Base-by-base conservation (phyloP, 306 rosid species). In the Sophora flavescens region DNA sequence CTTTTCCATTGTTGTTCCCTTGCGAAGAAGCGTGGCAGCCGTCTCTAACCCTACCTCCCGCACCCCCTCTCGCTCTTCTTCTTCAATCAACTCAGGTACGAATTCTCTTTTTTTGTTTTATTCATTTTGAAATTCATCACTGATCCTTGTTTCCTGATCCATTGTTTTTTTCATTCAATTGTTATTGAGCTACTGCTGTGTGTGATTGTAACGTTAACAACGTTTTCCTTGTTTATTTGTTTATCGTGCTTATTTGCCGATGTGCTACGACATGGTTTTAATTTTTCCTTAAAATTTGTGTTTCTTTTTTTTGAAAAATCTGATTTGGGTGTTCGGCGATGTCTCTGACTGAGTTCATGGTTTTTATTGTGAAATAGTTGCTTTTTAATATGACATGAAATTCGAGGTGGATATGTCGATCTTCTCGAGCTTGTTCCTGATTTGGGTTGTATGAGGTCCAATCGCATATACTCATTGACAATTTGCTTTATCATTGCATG, bases 61-160 rank as follows among this genome's bases (percentile, higher is more conserved):
- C 2, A 1, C 8, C 15, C 22, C 2, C 44, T 6, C 12, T 6
- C 44, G 4, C 7, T 12, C 16, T 14, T 64, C 18, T 11, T 30
- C 63, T 50, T 18, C 4, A 39, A 35, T 75, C 3, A 8, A 44
- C 18, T 64, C 72, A 52, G 73, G 80, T 76, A 59, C 47, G 16
- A 10, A 16, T 69, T 0, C 1, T 16, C 6, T 8, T 6, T 8
- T 8, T 1, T 9, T 2, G 32, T 6, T 14, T 0, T 41, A 8
- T 15, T 38, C 18, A 6, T 39, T 22, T 22, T 22, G 0, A 1
- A 0, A 6, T 3, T n/a, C 36, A 14, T 2, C 3, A 12, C n/a
- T 38, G 2, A 39, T 51, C 14, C 7, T n/a, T 3, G 12, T 38
- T n/a, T 17, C 41, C 0, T 30, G 9, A 13, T 35, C 1, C 6